Conservation (phyloP, 805 yeast genomes). For the Kuraishia ogatae region DNA sequence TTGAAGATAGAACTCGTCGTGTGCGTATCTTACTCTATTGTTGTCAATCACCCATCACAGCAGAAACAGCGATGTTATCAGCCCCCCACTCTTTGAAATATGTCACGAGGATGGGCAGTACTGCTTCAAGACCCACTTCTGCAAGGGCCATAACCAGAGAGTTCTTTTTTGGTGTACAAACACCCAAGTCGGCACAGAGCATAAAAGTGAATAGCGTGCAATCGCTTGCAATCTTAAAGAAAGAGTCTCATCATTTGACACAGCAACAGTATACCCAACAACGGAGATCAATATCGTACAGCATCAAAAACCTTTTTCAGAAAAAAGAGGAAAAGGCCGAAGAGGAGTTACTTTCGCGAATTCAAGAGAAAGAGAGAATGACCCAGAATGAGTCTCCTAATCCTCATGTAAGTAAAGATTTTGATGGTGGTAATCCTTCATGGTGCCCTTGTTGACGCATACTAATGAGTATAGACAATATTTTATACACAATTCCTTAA, state of each 20-base stretch:
- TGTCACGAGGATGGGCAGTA: too few relatives aligned
- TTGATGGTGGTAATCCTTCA: neutral
- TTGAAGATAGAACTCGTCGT: too few relatives aligned
- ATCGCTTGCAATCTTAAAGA: too few relatives aligned
- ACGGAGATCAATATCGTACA: neutral
- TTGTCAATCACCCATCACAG: too few relatives aligned
- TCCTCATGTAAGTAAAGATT: neutral
- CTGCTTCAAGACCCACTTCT: too few relatives aligned
- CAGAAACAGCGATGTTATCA: too few relatives aligned
- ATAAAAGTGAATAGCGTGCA: too few relatives aligned
- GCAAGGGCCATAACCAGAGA: too few relatives aligned
- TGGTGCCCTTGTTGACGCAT: neutral
- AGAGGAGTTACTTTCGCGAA: neutral
- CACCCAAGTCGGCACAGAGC: too few relatives aligned
- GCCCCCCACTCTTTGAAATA: too few relatives aligned
- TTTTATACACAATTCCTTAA: constrained; percentile 38
- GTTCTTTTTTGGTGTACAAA: too few relatives aligned
- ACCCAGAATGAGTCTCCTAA: neutral
- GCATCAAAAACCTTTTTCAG: neutral
- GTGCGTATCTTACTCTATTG: too few relatives aligned
- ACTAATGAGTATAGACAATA: constrained; percentile 5
- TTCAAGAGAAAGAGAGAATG: neutral
- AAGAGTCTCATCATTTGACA: neutral
- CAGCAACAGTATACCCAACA: neutral
- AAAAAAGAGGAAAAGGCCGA: neutral